phyloP scores from a whole-genome alignment of 1,139 yeast genomes.

The Williopsis jadinii region DNA sequence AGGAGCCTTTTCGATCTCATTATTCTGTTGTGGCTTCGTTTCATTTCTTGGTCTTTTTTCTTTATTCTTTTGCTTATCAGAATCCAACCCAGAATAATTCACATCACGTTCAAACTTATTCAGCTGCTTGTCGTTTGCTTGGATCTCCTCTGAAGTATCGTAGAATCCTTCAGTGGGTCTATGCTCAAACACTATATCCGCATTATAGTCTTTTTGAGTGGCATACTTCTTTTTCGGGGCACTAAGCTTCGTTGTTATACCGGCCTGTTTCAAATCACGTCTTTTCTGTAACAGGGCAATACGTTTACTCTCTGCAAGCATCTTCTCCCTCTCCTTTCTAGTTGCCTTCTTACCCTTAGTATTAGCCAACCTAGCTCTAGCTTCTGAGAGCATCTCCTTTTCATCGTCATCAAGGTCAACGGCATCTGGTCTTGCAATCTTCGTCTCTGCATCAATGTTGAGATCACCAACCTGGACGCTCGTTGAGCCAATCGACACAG shows the following conservation, averaged over 20 bases:
- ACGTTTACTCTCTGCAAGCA: slow-evolving; percentile 67
- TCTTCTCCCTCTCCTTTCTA: slow-evolving; percentile 79
- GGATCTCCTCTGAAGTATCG: slow-evolving; percentile 56
- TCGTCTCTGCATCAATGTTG: slow-evolving; percentile 71
- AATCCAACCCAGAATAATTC: slow-evolving; percentile 40
- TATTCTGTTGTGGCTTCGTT: slow-evolving; percentile 13
- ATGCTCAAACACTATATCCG: slow-evolving; percentile 76
- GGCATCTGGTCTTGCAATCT: slow-evolving; percentile 77
- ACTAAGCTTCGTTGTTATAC: slow-evolving; percentile 47
- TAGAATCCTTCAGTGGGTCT: slow-evolving; percentile 65
- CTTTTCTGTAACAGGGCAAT: slow-evolving; percentile 75
- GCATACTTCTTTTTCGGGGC: slow-evolving; percentile 43
- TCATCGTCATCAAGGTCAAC: slow-evolving; percentile 83
- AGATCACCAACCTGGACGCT: slow-evolving; percentile 43
- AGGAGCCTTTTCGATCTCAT: slow-evolving; percentile 17
- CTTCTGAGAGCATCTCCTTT: slow-evolving; percentile 87
- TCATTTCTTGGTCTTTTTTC: slow-evolving; percentile 15
- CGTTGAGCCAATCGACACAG: slow-evolving; percentile 34
- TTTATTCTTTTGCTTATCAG: slow-evolving; percentile 25
- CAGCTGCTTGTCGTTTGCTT: slow-evolving; percentile 32
- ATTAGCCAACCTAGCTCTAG: slow-evolving; percentile 83
- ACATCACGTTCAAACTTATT: slow-evolving; percentile 41
- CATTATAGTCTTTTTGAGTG: slow-evolving; percentile 72
- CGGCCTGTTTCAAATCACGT: slow-evolving; percentile 82
- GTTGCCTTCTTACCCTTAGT: slow-evolving; percentile 96